Evolutionary conservation across 2,329 filamentous ascomycete species (phyloP).

Genomic region (Botrytis elliptica): DNA sequence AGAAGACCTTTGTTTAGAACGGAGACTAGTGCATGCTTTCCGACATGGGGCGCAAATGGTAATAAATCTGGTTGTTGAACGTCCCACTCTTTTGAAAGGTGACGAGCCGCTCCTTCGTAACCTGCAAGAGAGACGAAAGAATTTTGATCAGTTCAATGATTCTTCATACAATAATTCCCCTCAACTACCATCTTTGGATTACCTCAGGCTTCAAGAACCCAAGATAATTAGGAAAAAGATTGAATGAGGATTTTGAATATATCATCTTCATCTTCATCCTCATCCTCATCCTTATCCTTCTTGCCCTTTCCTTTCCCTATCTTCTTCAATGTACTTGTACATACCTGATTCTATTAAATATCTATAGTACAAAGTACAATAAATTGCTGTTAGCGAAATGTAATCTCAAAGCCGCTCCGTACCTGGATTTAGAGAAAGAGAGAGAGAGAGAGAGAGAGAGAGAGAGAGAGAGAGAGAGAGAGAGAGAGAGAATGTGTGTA

Average conservation of each 20-base stretch:
- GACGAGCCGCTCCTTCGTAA: conserved; percentile 66
- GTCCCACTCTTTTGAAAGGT: conserved; percentile 68
- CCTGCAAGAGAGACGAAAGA: conserved; percentile 45
- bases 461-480: too few species aligned
- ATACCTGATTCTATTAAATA: conserved; percentile 41
- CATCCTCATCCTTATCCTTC: neutral
- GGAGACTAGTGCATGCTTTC: conserved; percentile 62
- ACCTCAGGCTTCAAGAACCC: neutral
- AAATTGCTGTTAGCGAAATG: conserved; percentile 36
- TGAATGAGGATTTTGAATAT: neutral
- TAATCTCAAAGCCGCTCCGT: conserved; percentile 23
- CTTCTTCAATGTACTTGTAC: conserved; percentile 24
- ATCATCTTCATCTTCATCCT: neutral
- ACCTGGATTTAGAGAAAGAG: conserved; percentile 21
- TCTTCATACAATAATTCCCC: neutral
- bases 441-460: too few species aligned
- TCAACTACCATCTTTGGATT: neutral
- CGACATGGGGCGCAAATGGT: conserved; percentile 63
- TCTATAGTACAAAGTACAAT: conserved; percentile 32
- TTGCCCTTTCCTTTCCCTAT: neutral
- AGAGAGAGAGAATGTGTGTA: neutral
- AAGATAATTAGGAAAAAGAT: neutral
- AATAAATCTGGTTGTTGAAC: conserved; percentile 61
- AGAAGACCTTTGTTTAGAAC: conserved; percentile 63
- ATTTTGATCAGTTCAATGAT: conserved; percentile 22